Base-by-base conservation (phyloP, 345 rosid species). In the Eucalyptus rudis region DNA sequence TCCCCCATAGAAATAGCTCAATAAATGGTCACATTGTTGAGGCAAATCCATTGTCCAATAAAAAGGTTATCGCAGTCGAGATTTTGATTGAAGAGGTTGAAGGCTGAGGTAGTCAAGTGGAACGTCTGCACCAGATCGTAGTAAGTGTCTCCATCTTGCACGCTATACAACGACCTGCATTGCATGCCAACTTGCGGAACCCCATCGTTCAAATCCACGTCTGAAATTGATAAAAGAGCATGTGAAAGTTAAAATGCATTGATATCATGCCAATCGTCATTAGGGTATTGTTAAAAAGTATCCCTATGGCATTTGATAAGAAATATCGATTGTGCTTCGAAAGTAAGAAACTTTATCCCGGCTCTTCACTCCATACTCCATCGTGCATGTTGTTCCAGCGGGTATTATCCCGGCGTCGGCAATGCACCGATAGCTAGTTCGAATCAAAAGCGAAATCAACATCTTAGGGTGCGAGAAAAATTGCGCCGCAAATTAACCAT, bases 1-100 rank as follows among this genome's bases (percentile, higher is more conserved):
- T 49, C 51, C 51, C 1, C 51, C 51, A 5, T 49, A 49, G 51
- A 49, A 49, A 49, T 49, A 49, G 51, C 51, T 56, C 59, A 56
- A 20, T 56, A 22, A 56, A 56, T 56, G 2, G 3, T 56, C 59
- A 56, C 59, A 56, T 56, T 56, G 11, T 56, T 56, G 31, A 92
- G 89, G 49, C 94, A 92, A 19, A 94, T 84, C 94, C 94, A 92
- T 54, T 94, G 93, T 29, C 93, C 93, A 43, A 91, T 79, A 43
- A 92, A 94, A 59, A 93, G 91, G 2, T 45, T 36, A 36, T 22
- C 31, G 13, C 94, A 92, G 2, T 89, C 36, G 88, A 92, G 87
- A 22, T 91, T 94, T 7, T 92, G 93, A 89, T 94, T 91, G 71
- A 90, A 66, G 12, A 86, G 62, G 31, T 43, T 29, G 7, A 62